A percentile compares a stretch with the other conserved stretches of the same genome.
Evolutionary conservation across 177 flowering plant species (phyloP).

Genomic region (Telopea speciosissima): DNA sequence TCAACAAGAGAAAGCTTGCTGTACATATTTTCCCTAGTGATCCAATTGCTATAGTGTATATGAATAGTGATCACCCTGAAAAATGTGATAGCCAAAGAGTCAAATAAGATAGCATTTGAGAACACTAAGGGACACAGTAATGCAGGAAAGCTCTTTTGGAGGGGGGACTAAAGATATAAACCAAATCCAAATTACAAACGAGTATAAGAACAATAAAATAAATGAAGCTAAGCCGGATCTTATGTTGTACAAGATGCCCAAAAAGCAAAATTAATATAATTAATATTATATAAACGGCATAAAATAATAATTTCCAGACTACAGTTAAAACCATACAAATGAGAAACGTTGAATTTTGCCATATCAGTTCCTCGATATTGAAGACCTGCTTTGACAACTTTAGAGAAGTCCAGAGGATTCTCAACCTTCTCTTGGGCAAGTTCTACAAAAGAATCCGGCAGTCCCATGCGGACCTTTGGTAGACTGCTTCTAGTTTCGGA

Average conservation of each 20-base stretch:
- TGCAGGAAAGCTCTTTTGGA: too few relatives aligned
- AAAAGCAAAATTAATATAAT: too few relatives aligned
- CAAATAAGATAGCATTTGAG: too few relatives aligned
- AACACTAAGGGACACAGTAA: too few relatives aligned
- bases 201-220: neutral
- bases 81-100: conserved; percentile 6
- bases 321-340: conserved; percentile 59
- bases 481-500: conserved; percentile 37
- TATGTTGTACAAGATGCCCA: too few relatives aligned
- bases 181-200: neutral
- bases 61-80: conserved; percentile 82
- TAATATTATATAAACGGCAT: too few relatives aligned
- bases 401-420: conserved; percentile 77
- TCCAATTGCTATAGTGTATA: conserved; percentile 60
- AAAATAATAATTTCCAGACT: too few relatives aligned
- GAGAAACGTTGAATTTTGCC: conserved; percentile 64
- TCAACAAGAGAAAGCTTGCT: conserved; percentile 96
- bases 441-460: conserved; percentile 49
- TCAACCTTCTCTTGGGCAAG: conserved; percentile 76
- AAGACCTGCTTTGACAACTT: conserved; percentile 60
- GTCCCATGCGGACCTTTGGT: conserved; percentile 50
- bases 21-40: conserved; percentile 63
- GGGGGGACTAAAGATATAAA: neutral
- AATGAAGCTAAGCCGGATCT: too few relatives aligned
- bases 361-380: conserved; percentile 56